Evolutionary conservation across 176 grass and related monocot genomes (phyloP), one percentile per base, ranked within the genome.

Genomic region (Pontederia paniculata): DNA sequence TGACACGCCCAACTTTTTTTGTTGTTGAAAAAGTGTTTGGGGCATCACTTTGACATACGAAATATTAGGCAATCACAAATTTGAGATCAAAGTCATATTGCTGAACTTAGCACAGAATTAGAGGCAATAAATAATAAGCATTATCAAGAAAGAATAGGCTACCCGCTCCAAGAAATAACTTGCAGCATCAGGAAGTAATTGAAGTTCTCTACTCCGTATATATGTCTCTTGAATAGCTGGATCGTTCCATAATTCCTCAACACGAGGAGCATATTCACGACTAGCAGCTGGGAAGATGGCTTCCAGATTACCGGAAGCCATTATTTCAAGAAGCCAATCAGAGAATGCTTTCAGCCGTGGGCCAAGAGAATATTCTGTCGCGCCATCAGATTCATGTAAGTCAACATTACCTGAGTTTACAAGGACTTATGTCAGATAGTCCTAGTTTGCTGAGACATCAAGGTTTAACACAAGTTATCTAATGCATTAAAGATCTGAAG

Each of bases 201-300:
- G 69, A 23, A 97, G 63, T 73, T 97, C 86, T 63, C 56, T 81
- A 61, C 77, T 88, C 48, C 86, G 54, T 69, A 49, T 82, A 72
- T 82, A 93, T 57, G 94, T 88, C 65, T 86, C 83, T 82, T 98
- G 94, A 84, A 98, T 91, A 68, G 87, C 87, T 75, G 75, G 60
- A 80, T 93, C 80, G 70, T 91, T 88, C 94, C 94, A 91, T 71
- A 98, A 31, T 77, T 98, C 87, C 58, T 88, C 87, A 53, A 98
- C 87, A 44, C 85, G 52, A 17, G 83, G 80, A 4, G 94, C 94
- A 75, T 91, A 82, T 62, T 91, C 87, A 45, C 83, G 76, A 63
- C 81, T 80, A 72, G 85, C 81, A 64, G 83, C 86, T 18, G 86
- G 86, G 42, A 93, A 98, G 65, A 88, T 81, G 67, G 79, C 83